Conservation (phyloP, 2,329 filamentous ascomycete species). For the Epichloe typhina region DNA sequence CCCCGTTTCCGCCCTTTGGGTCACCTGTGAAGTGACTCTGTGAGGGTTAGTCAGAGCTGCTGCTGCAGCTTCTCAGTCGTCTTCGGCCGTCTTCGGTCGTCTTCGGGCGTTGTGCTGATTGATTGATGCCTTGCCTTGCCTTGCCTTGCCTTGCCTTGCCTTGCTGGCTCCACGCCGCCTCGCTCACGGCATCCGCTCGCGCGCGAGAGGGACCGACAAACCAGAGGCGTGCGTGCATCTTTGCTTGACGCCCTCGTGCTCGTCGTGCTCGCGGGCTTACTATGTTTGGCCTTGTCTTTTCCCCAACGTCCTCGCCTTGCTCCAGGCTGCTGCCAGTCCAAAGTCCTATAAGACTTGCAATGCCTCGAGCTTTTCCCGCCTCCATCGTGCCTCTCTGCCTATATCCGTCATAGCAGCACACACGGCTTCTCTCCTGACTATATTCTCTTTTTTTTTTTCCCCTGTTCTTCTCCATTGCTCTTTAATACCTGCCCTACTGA, state of each 20-base stretch:
- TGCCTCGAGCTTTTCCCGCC: conserved; percentile 25
- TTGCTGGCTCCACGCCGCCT: background rate
- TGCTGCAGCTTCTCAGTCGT: background rate
- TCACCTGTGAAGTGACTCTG: conserved; percentile 12
- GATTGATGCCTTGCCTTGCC: background rate
- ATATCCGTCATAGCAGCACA: conserved; percentile 7
- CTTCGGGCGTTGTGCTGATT: background rate
- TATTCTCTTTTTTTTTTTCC: conserved; percentile 5
- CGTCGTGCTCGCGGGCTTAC: background rate
- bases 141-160: background rate
- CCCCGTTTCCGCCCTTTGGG: conserved; percentile 10
- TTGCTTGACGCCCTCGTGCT: background rate
- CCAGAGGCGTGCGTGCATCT: background rate
- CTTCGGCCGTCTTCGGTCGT: background rate
- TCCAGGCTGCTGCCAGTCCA: conserved; percentile 4
- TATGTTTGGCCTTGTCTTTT: background rate
- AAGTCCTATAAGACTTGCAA: conserved; percentile 41
- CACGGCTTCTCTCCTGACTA: conserved; percentile 7
- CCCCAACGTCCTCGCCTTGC: background rate
- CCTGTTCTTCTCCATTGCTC: conserved; percentile 5
- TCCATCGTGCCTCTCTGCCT: conserved; percentile 14
- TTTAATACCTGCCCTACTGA: background rate
- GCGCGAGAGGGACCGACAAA: background rate
- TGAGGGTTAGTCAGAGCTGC: conserved; percentile 20
- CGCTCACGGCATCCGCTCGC: background rate